Evolutionary conservation across 345 rosid species (phyloP).

Genomic region (Acer negundo): DNA sequence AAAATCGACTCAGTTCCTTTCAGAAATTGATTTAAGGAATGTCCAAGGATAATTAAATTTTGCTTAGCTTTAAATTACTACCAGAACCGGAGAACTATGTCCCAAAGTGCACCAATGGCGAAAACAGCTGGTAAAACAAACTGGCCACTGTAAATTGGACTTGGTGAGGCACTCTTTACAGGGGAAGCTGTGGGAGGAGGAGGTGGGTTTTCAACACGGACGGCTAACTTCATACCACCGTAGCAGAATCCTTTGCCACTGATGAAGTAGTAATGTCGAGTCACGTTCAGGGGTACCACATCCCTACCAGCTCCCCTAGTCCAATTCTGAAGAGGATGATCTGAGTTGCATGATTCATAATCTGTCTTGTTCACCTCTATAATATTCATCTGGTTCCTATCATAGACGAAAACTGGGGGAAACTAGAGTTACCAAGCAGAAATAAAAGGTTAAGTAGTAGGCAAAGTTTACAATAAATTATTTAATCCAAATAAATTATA

Average conservation of each 20-base stretch:
- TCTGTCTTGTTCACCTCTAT: constrained; percentile 87
- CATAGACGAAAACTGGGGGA: constrained; percentile 76
- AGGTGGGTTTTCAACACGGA: constrained; percentile 66
- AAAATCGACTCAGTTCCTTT: constrained; percentile 23
- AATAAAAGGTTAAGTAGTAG: not conserved
- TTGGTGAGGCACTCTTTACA: constrained; percentile 32
- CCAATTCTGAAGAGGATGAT: constrained; percentile 77
- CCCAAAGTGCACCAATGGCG: constrained; percentile 54
- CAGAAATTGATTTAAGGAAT: constrained; percentile 26
- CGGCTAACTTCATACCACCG: constrained; percentile 69
- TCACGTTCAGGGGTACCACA: constrained; percentile 80
- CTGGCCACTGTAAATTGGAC: constrained; percentile 31
- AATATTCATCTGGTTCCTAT: constrained; percentile 81
- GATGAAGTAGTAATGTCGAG: constrained; percentile 67
- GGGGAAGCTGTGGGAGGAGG: constrained; percentile 70
- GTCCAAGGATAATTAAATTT: not conserved
- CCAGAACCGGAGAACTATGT: constrained; percentile 44
- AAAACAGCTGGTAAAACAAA: constrained; percentile 46
- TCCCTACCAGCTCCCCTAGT: constrained; percentile 92
- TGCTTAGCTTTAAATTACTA: constrained; percentile 15
- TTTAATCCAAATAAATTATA: not conserved
- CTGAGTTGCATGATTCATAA: constrained; percentile 66
- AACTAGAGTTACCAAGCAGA: constrained; percentile 9
- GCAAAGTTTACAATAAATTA: not conserved
- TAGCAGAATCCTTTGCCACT: constrained; percentile 95